A percentile compares a stretch with the other conserved stretches of the same genome.
Evolutionary conservation across 331 rosid species (phyloP).

Genomic region (Ulmus americana): DNA sequence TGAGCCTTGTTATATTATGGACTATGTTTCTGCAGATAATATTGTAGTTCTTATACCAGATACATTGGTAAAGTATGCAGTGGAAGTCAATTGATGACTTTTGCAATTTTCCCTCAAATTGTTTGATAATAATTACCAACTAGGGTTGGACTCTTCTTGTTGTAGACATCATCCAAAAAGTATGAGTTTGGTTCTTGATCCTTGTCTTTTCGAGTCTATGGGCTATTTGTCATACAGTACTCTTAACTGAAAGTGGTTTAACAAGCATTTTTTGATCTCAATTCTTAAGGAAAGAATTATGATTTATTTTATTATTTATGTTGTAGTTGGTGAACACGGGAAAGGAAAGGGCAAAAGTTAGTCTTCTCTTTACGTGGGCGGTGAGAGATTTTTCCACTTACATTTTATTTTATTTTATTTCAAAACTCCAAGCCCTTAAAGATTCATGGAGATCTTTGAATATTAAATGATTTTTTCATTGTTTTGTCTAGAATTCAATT

Average conservation of each 20-base stretch:
- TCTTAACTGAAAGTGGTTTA: neutral
- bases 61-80: neutral
- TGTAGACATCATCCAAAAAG: neutral
- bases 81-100: no score
- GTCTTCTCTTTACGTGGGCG: slow-evolving; percentile 96
- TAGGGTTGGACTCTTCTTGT: neutral
- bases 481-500: slow-evolving; percentile 72
- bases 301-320: slow-evolving; percentile 24
- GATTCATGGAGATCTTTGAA: slow-evolving; percentile 11
- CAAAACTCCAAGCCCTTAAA: slow-evolving; percentile 4
- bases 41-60: neutral
- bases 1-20: neutral
- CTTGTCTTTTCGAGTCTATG: no score
- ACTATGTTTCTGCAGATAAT: neutral
- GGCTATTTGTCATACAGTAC: no score
- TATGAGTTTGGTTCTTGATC: neutral
- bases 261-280: neutral
- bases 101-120: no score
- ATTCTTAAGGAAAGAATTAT: no score
- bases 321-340: slow-evolving; percentile 91
- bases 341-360: slow-evolving; percentile 95
- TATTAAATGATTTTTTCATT: slow-evolving; percentile 25
- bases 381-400: slow-evolving; percentile 43
- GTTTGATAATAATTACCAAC: no score
- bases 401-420: slow-evolving; percentile 6